Evolutionary conservation across 1,284 basidiomycete genomes (phyloP).

Genomic region (Volvariella surrecta): DNA sequence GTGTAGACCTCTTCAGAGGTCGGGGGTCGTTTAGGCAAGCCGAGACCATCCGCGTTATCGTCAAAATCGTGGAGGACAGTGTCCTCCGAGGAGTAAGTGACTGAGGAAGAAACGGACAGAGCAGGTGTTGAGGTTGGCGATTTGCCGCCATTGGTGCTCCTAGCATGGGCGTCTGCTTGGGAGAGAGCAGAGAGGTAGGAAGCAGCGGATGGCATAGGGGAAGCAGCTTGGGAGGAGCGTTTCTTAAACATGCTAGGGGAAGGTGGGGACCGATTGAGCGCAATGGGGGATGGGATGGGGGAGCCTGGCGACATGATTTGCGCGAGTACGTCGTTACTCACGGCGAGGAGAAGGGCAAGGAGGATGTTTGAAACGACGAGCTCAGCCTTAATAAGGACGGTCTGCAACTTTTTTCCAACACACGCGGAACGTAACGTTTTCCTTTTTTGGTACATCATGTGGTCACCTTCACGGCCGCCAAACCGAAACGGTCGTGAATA

Average conservation of each 20-base stretch:
- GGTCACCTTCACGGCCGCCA: too few relatives aligned
- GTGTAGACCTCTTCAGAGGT: constrained; percentile 70
- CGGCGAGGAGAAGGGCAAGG: background rate
- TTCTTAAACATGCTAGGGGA: constrained; percentile 63
- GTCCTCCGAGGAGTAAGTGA: constrained; percentile 57
- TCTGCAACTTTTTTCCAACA: background rate
- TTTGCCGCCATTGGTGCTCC: constrained; percentile 24
- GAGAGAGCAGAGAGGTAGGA: constrained; percentile 68
- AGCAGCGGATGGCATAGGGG: constrained; percentile 49
- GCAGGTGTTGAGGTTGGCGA: constrained; percentile 52
- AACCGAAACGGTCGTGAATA: too few relatives aligned
- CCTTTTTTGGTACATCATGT: too few relatives aligned
- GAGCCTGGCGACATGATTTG: constrained; percentile 12
- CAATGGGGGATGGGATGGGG: constrained; percentile 28
- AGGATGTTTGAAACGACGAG: background rate
- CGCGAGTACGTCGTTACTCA: too few relatives aligned
- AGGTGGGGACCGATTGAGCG: constrained; percentile 40
- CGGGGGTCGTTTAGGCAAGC: constrained; percentile 51
- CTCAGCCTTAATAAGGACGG: too few relatives aligned
- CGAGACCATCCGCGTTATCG: constrained; percentile 43
- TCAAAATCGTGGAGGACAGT: constrained; percentile 46
- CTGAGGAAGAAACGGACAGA: constrained; percentile 60
- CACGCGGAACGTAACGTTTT: background rate
- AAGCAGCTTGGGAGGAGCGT: constrained; percentile 34
- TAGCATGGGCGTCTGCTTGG: constrained; percentile 55